phyloP scores from a whole-genome alignment of 2,329 filamentous ascomycete species.

The Trichoderma lentiforme region DNA sequence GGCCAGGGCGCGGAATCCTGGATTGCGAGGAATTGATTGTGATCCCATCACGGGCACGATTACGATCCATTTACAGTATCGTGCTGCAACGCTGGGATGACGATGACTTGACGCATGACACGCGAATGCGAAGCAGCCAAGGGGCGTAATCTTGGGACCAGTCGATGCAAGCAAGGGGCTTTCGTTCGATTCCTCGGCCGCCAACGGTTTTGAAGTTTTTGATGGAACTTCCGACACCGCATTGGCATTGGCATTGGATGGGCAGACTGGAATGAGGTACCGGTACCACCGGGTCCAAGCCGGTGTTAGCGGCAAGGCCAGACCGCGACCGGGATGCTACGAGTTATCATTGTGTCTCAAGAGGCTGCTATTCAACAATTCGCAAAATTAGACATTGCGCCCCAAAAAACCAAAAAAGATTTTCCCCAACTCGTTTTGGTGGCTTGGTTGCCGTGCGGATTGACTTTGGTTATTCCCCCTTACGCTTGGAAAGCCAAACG shows the following conservation, averaged over 20 bases:
- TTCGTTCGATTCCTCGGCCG: neutral
- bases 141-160: neutral
- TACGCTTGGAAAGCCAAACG: neutral
- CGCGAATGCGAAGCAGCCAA: neutral
- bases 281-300: conserved; percentile 14
- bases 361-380: conserved; percentile 21
- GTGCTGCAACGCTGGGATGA: neutral
- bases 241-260: neutral
- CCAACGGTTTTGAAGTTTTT: neutral
- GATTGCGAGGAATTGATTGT: neutral
- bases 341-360: conserved; percentile 10
- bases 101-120: neutral
- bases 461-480: neutral
- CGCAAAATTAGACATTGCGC: conserved; percentile 12
- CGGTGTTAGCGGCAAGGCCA: conserved; percentile 1
- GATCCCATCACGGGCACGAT: neutral
- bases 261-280: conserved; percentile 16
- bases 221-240: conserved; percentile 5
- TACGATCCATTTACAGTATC: neutral
- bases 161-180: neutral
- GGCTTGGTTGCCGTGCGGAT: conserved; percentile 13
- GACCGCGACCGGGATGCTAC: conserved; percentile 15
- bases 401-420: conserved; percentile 18
- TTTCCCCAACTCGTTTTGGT: conserved; percentile 22
- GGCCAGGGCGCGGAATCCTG: neutral